Conservation (phyloP, 331 rosid species). For the Stylosanthes scabra region DNA sequence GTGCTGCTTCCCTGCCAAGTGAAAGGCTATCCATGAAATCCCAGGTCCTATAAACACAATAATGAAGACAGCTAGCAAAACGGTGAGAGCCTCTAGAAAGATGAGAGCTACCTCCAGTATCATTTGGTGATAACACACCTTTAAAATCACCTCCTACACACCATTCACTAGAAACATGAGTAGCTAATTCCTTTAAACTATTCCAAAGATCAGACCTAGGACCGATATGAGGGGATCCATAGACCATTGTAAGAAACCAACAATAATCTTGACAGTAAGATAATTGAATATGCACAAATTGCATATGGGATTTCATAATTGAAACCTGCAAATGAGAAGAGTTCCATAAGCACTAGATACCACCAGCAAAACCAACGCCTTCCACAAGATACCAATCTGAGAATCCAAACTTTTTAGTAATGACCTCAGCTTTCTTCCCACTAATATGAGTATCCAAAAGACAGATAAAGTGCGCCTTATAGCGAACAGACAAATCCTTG, state of each 20-base stretch:
- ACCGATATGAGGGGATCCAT: too few species aligned
- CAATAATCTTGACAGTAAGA: too few species aligned
- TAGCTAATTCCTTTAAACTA: too few species aligned
- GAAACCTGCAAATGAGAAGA: neutral
- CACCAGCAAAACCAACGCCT: neutral
- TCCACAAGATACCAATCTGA: neutral
- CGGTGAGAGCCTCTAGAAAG: neutral
- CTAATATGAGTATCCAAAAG: neutral
- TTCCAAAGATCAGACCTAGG: neutral
- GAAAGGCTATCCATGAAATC: neutral
- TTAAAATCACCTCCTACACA: neutral
- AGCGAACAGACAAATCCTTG: neutral
- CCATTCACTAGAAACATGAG: neutral
- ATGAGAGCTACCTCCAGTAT: neutral
- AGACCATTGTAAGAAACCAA: too few species aligned
- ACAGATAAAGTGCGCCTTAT: neutral
- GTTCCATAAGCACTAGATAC: neutral
- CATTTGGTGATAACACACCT: neutral
- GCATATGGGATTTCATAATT: neutral
- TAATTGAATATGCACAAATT: neutral
- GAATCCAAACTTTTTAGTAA: neutral
- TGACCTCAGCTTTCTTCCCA: neutral
- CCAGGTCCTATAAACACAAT: neutral
- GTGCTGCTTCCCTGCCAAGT: neutral
- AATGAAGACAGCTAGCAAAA: too few species aligned